Conservation (phyloP, 805 yeast genomes). For the Yamadazyma takamatsuzukensis region DNA sequence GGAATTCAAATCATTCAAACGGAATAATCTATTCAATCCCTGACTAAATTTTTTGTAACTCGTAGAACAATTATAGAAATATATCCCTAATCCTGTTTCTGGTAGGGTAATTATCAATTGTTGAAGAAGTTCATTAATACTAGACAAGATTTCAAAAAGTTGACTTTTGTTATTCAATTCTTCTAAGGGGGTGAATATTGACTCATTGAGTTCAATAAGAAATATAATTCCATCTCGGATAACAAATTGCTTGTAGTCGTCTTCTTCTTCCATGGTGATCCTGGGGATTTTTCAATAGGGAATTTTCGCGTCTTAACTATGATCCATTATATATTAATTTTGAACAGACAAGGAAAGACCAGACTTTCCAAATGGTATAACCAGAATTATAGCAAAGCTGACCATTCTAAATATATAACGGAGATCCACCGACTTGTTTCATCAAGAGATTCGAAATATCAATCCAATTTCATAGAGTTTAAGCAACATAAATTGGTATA, state of each 20-base stretch:
- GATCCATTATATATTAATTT: conserved; percentile 79
- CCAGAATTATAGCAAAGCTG: conserved; percentile 24
- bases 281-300: background rate
- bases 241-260: conserved; percentile 37
- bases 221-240: conserved; percentile 63
- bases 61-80: conserved; percentile 49
- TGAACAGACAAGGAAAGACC: conserved; percentile 92
- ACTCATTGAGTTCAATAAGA: conserved; percentile 55
- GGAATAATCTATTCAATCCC: conserved; percentile 45
- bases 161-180: conserved; percentile 41
- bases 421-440: conserved; percentile 79
- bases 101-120: conserved; percentile 64
- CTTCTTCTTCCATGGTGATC: conserved; percentile 9
- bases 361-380: conserved; percentile 78
- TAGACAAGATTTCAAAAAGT: conserved; percentile 49
- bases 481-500: conserved; percentile 65
- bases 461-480: conserved; percentile 73
- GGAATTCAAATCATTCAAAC: conserved; percentile 52
- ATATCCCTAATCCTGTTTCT: conserved; percentile 71
- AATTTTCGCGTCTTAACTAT: conserved; percentile 28
- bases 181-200: conserved; percentile 34
- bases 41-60: conserved; percentile 26
- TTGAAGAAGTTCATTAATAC: conserved; percentile 59
- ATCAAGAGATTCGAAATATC: conserved; percentile 78
- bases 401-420: conserved; percentile 38